Conservation (phyloP, 108 stramenopile species). For the Aurantiochytrium sp. region DNA sequence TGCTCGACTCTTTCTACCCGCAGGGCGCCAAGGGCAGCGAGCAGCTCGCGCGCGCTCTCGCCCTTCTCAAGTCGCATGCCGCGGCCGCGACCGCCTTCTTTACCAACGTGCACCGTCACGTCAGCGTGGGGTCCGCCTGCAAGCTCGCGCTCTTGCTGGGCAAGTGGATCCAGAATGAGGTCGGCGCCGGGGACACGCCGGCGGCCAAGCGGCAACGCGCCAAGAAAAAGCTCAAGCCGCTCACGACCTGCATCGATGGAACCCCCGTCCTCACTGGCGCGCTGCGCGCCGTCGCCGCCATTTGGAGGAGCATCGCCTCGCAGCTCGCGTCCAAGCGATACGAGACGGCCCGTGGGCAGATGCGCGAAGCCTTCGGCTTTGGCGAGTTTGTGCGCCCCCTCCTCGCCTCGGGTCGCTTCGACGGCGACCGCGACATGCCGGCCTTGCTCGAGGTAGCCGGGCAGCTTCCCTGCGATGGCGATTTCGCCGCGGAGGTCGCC, state of each 20-base stretch:
- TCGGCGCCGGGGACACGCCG: neutral
- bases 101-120: constrained; percentile 62
- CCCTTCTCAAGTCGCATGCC: constrained; percentile 67
- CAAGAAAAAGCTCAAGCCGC: neutral
- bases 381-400: constrained; percentile 1
- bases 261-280: neutral
- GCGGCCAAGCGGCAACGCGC: neutral
- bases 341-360: neutral
- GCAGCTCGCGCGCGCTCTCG: constrained; percentile 71
- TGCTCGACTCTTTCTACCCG: constrained; percentile 85
- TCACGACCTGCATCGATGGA: neutral
- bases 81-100: constrained; percentile 77
- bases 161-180: constrained; percentile 55
- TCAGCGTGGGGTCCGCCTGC: constrained; percentile 65
- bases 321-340: neutral
- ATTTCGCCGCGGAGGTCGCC: neutral
- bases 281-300: neutral
- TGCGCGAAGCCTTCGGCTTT: neutral
- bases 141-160: constrained; percentile 76
- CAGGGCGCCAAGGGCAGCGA: constrained; percentile 64
- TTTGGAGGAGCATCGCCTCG: neutral
- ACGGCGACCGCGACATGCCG: neutral
- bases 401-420: neutral
- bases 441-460: neutral
- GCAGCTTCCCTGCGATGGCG: neutral